phyloP scores from a whole-genome alignment of 2,329 filamentous ascomycete genomes.

The Atkinsonella hypoxylon region DNA sequence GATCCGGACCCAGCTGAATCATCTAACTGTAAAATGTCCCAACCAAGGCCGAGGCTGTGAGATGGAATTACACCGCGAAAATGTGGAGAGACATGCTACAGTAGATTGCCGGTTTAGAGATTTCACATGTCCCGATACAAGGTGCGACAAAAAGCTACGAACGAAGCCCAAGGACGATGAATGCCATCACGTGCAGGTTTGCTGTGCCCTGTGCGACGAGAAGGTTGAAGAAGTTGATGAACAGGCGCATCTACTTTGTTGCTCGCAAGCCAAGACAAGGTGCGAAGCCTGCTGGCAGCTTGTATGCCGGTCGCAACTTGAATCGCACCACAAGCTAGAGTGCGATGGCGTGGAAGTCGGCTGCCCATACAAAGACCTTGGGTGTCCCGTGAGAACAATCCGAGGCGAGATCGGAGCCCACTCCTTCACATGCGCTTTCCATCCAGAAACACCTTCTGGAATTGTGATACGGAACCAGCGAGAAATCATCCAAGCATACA shows the following conservation, averaged over 20 bases:
- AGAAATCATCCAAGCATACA: constrained; percentile 32
- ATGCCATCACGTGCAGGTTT: constrained; percentile 41
- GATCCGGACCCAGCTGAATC: constrained; percentile 49
- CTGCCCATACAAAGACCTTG: constrained; percentile 30
- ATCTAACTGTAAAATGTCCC: constrained; percentile 46
- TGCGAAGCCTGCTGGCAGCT: constrained; percentile 37
- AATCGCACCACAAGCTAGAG: constrained; percentile 32
- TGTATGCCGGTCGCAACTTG: constrained; percentile 32
- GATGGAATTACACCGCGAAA: constrained; percentile 37
- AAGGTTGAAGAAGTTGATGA: constrained; percentile 32
- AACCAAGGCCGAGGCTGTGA: constrained; percentile 39
- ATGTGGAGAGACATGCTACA: constrained; percentile 43
- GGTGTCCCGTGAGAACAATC: constrained; percentile 22
- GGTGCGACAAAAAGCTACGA: constrained; percentile 39
- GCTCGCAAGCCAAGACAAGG: constrained; percentile 32
- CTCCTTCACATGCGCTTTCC: constrained; percentile 36
- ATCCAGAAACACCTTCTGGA: constrained; percentile 35
- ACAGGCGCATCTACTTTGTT: constrained; percentile 26
- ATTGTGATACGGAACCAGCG: constrained; percentile 37
- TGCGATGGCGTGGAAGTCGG: constrained; percentile 40
- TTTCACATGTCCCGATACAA: constrained; percentile 41
- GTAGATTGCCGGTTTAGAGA: constrained; percentile 44
- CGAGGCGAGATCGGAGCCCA: constrained; percentile 32
- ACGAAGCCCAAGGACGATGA: constrained; percentile 37
- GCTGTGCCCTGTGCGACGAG: constrained; percentile 43